These are phyloP conservation scores for Exophiala xenobiotica DNA, from an alignment of 2,329 filamentous ascomycete species.

Conservation along the genomic window DNA sequence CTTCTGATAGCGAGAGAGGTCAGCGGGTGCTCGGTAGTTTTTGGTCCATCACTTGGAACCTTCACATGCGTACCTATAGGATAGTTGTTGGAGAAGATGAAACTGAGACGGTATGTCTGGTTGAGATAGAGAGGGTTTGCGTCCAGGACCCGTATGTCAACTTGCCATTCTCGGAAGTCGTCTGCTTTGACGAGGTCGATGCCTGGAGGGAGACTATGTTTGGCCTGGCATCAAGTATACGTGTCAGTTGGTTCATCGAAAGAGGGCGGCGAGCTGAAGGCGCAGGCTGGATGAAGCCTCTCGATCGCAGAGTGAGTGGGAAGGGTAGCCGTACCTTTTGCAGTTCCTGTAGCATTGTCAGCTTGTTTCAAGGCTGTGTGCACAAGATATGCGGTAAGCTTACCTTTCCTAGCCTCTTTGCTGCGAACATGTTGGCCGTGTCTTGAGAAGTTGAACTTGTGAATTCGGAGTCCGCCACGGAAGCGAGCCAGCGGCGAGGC, in stretches of 20 bases:
- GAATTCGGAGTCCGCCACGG: neutral
- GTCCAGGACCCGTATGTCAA: constrained; percentile 90
- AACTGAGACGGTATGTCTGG: constrained; percentile 80
- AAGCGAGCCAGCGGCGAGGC: no score
- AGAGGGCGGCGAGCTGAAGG: no score
- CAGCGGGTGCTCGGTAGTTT: no score
- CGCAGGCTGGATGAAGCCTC: no score
- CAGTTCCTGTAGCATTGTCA: constrained; percentile 47
- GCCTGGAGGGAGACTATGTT: constrained; percentile 60
- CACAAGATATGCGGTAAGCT: constrained; percentile 2
- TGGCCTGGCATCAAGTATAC: no score
- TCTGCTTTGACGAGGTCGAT: constrained; percentile 80
- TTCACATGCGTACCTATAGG: constrained; percentile 70
- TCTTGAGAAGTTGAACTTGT: neutral
- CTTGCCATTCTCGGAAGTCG: constrained; percentile 82
- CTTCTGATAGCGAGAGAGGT: no score
- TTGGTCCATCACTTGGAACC: neutral
- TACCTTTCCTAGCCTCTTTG: constrained; percentile 50
- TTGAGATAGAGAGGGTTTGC: constrained; percentile 81
- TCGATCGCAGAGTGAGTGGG: neutral
- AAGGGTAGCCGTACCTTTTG: constrained; percentile 47
- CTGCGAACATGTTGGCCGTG: constrained; percentile 48
- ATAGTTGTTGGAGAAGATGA: constrained; percentile 79
- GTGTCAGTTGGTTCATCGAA: no score
- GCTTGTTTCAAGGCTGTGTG: constrained; percentile 30